These are phyloP conservation scores for Thielaviopsis musarum DNA, from an alignment of 2,329 filamentous ascomycete genomes.

Conservation along the genomic window DNA sequence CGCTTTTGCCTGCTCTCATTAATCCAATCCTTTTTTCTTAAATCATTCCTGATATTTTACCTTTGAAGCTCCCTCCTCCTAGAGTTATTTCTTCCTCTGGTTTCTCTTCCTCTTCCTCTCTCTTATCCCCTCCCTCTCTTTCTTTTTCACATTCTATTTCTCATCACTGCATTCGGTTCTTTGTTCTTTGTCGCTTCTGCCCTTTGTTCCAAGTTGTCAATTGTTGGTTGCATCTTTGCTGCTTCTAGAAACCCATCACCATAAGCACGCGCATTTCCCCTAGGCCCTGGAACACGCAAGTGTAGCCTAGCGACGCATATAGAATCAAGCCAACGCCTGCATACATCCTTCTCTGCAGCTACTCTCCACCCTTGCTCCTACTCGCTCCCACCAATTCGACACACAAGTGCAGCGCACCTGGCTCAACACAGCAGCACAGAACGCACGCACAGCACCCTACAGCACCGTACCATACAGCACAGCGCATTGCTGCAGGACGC, in stretches of 20 bases:
- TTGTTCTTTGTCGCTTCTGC: neutral
- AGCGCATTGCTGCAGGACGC: constrained; percentile 5
- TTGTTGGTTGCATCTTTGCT: constrained; percentile 2
- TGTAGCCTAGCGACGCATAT: neutral
- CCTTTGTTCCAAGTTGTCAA: neutral
- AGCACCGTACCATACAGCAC: neutral
- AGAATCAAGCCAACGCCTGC: neutral
- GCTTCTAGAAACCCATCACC: constrained; percentile 4
- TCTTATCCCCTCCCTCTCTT: neutral
- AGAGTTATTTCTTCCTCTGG: neutral
- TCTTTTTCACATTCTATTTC: neutral
- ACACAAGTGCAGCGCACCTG: neutral
- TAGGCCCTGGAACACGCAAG: constrained; percentile 3
- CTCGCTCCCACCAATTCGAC: neutral
- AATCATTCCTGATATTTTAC: neutral
- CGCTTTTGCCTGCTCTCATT: neutral
- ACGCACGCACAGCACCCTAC: neutral
- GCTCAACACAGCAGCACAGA: neutral
- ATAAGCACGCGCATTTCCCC: constrained; percentile 3
- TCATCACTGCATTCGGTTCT: neutral
- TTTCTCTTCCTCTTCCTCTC: neutral
- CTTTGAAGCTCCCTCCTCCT: neutral
- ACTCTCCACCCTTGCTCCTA: neutral
- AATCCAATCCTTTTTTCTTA: neutral
- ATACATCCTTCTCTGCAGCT: neutral